Conservation (phyloP, 1,284 basidiomycete genomes). For the Wallemia hederae region DNA sequence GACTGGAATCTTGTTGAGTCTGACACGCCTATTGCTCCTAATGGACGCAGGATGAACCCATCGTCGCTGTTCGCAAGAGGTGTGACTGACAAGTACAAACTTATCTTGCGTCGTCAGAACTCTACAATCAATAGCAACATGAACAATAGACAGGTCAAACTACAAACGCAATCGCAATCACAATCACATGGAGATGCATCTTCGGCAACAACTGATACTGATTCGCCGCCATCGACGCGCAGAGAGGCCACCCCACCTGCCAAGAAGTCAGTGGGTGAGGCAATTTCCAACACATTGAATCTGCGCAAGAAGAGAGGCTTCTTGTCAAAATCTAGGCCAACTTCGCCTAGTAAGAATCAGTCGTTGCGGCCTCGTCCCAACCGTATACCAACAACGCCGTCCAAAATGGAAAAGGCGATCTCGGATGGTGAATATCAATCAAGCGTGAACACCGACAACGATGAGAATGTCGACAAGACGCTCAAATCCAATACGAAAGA, state of each 20-base stretch:
- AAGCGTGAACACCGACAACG: background rate
- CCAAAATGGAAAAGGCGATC: too few relatives aligned
- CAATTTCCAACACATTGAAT: background rate
- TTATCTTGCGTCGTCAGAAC: slow-evolving; percentile 50
- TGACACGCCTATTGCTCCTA: slow-evolving; percentile 40
- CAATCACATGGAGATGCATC: too few relatives aligned
- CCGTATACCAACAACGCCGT: too few relatives aligned
- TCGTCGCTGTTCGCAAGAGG: slow-evolving; percentile 51
- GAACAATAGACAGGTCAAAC: background rate
- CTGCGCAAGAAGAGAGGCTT: background rate
- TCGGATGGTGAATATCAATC: background rate
- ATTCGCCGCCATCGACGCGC: too few relatives aligned
- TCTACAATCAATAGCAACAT: slow-evolving; percentile 18
- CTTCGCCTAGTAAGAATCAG: background rate
- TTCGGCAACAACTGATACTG: too few relatives aligned
- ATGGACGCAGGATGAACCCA: slow-evolving; percentile 29
- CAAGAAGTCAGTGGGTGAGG: background rate
- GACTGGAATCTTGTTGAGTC: slow-evolving; percentile 66
- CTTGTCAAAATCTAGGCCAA: background rate
- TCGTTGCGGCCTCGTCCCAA: background rate
- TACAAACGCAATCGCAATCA: too few relatives aligned
- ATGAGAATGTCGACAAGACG: background rate
- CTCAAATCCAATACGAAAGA: background rate
- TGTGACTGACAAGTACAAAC: slow-evolving; percentile 44
- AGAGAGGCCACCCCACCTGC: background rate